These are phyloP conservation scores for Fistulifera pelliculosa DNA, from an alignment of 108 stramenopile genomes.

Conservation along the genomic window DNA sequence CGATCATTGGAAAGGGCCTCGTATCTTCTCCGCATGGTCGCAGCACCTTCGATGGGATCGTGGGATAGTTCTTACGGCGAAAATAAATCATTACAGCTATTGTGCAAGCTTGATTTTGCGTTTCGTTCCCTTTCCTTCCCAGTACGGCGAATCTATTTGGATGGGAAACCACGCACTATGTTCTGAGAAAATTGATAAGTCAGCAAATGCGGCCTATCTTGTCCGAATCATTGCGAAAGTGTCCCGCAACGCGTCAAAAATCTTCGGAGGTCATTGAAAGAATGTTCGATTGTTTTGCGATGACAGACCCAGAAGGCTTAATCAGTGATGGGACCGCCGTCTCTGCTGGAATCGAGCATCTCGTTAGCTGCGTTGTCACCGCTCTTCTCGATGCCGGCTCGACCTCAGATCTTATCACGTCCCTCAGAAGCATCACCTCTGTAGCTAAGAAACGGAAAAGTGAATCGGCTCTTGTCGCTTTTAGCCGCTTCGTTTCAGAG, in stretches of 20 bases:
- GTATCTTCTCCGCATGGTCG: not conserved
- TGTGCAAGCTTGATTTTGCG: not conserved
- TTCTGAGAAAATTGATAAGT: slow-evolving; percentile 1
- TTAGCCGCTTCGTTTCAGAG: not conserved
- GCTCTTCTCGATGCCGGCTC: not conserved
- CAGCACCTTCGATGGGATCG: not conserved
- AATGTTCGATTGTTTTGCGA: slow-evolving; percentile 1
- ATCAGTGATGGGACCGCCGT: not conserved
- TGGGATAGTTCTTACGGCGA: not conserved
- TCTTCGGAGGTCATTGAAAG: not conserved
- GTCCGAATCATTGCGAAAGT: slow-evolving; percentile 4
- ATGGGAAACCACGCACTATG: not conserved
- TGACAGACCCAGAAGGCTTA: not conserved
- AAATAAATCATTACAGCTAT: not conserved
- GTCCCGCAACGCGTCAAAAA: too few species aligned
- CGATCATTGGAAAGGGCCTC: slow-evolving; percentile 2
- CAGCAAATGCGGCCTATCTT: not conserved
- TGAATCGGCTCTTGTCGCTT: not conserved
- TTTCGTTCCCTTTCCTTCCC: not conserved
- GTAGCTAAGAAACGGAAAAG: not conserved
- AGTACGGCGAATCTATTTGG: not conserved
- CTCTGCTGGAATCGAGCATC: not conserved
- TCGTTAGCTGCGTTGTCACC: slow-evolving; percentile 1
- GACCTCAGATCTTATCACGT: not conserved
- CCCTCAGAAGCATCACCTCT: not conserved